Conservation (phyloP, 768 basidiomycete species). For the Sarcodon aspratus region DNA sequence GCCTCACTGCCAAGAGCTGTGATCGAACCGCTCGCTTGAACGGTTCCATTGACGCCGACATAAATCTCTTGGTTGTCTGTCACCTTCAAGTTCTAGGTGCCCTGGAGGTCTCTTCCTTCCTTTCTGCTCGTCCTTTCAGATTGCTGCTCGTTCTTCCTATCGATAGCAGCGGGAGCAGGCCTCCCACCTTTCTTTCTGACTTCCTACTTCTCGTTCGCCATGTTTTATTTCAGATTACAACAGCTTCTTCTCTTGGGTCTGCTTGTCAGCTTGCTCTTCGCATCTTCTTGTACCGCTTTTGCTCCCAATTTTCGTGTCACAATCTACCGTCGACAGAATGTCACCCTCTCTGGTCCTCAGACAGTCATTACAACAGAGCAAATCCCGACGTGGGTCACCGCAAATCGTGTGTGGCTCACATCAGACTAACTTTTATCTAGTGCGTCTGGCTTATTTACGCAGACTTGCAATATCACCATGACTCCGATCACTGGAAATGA, state of each 20-base stretch:
- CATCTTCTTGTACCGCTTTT: not conserved
- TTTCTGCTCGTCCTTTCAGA: slow-evolving; percentile 7
- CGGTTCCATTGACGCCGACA: no score
- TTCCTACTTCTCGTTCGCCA: not conserved
- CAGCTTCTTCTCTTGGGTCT: not conserved
- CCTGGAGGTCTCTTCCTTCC: slow-evolving; percentile 23
- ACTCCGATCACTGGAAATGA: slow-evolving; percentile 19
- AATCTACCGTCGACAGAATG: not conserved
- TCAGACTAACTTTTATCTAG: slow-evolving; percentile 2
- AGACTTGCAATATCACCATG: slow-evolving; percentile 23
- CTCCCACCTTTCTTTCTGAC: slow-evolving; percentile 2
- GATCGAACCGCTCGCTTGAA: no score
- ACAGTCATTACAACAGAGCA: not conserved
- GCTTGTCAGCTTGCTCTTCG: not conserved
- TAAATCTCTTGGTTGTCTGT: not conserved
- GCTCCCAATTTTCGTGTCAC: not conserved
- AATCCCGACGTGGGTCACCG: not conserved
- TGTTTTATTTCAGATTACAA: not conserved
- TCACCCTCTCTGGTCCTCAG: not conserved
- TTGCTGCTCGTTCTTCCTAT: slow-evolving; percentile 10
- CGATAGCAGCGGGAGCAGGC: slow-evolving; percentile 12
- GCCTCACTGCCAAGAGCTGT: no score
- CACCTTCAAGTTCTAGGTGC: slow-evolving; percentile 11
- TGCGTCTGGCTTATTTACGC: slow-evolving; percentile 18
- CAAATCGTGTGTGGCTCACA: not conserved